These are phyloP conservation scores for Rhodotorula glutinis DNA, from an alignment of 1,284 basidiomycete genomes.

Conservation along the genomic window DNA sequence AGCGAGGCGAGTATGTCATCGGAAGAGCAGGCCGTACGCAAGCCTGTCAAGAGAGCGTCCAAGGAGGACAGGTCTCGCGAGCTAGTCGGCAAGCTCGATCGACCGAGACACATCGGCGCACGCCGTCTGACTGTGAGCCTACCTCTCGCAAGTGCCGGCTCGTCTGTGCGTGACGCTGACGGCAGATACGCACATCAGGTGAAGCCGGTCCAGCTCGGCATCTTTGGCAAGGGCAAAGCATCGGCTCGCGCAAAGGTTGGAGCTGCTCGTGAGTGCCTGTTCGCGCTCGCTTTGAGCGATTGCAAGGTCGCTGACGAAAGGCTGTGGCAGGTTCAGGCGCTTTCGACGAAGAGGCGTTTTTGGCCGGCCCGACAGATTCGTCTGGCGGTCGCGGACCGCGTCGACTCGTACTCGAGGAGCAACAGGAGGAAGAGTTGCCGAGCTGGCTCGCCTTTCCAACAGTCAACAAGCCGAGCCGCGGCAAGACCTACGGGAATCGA, in stretches of 20 bases:
- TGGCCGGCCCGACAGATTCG: background rate
- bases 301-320: background rate
- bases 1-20: background rate
- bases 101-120: conserved; percentile 5
- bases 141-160: no score
- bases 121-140: conserved; percentile 27
- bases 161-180: background rate
- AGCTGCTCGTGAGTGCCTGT: background rate
- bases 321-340: background rate
- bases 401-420: no score
- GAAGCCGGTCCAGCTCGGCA: conserved; percentile 24
- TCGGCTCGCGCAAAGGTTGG: conserved; percentile 24
- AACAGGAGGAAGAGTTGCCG: no score
- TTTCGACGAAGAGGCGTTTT: conserved; percentile 33
- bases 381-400: no score
- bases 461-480: no score
- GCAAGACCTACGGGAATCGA: no score
- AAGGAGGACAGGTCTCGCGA: conserved; percentile 1
- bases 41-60: background rate
- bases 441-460: no score
- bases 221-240: conserved; percentile 39
- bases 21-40: background rate
- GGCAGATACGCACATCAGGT: conserved; percentile 1
- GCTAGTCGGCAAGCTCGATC: conserved; percentile 15
- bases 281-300: no score